These are phyloP conservation scores for Pestalotiopsis fici DNA, from an alignment of 2,329 filamentous ascomycete genomes.

Conservation along the genomic window DNA sequence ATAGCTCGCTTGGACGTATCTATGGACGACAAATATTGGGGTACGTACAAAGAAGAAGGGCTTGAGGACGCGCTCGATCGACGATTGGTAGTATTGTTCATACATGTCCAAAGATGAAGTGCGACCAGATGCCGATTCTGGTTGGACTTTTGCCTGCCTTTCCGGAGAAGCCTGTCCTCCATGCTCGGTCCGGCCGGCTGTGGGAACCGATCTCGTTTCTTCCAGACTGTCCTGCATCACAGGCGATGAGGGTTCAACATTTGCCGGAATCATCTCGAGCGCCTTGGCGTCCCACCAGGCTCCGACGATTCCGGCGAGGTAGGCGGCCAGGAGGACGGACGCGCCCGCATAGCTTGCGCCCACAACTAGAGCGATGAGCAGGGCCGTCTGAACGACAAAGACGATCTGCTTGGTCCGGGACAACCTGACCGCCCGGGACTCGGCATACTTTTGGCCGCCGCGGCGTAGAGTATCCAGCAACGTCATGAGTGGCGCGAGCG, in stretches of 20 bases:
- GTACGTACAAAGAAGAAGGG: constrained; percentile 71
- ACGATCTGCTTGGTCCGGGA: constrained; percentile 34
- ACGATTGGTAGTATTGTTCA: constrained; percentile 38
- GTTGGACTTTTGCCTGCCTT: background rate
- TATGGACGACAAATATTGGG: background rate
- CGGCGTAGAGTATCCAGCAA: constrained; percentile 33
- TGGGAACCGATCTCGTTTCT: no score
- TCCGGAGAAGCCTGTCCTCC: background rate
- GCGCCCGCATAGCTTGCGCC: constrained; percentile 61
- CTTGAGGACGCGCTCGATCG: constrained; percentile 55
- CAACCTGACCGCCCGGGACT: constrained; percentile 15
- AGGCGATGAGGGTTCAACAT: background rate
- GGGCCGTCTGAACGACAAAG: constrained; percentile 46
- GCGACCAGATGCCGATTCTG: background rate
- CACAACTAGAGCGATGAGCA: constrained; percentile 51
- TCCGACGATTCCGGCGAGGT: constrained; percentile 59
- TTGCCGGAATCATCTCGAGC: background rate
- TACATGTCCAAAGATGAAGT: background rate
- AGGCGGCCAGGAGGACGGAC: constrained; percentile 63
- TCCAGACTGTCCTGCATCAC: background rate
- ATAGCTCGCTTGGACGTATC: background rate
- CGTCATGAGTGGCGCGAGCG: constrained; percentile 42
- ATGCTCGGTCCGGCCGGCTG: background rate
- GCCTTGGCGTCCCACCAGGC: constrained; percentile 58
- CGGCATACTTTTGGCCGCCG: constrained; percentile 13